Conservation (phyloP, 2,329 filamentous ascomycete species). For the Magnaporthiopsis poae region DNA sequence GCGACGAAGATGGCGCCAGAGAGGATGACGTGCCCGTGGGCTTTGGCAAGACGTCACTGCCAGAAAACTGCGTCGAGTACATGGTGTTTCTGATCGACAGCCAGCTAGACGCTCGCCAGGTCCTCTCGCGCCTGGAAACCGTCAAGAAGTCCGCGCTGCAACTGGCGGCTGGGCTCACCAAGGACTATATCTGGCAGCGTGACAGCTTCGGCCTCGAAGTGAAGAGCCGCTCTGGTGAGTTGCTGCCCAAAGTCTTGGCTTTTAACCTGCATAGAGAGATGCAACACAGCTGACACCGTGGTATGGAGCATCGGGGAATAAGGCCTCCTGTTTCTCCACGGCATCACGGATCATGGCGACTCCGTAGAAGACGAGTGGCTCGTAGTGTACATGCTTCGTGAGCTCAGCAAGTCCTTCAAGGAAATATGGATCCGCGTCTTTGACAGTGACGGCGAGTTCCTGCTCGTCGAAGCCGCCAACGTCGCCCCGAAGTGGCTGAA, state of each 20-base stretch:
- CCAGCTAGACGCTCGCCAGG: slow-evolving; percentile 42
- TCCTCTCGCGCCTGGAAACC: slow-evolving; percentile 57
- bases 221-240: slow-evolving; percentile 48
- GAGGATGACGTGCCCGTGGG: background rate
- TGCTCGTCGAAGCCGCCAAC: slow-evolving; percentile 86
- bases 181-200: slow-evolving; percentile 90
- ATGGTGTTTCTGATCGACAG: slow-evolving; percentile 62
- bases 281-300: background rate
- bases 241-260: background rate
- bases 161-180: slow-evolving; percentile 55
- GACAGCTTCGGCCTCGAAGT: slow-evolving; percentile 65
- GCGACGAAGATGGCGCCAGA: background rate
- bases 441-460: slow-evolving; percentile 88
- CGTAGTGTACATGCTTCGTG: slow-evolving; percentile 77
- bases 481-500: slow-evolving; percentile 82
- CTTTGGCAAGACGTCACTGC: slow-evolving; percentile 30
- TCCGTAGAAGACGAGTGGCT: slow-evolving; percentile 97
- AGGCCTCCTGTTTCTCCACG: slow-evolving; percentile 57
- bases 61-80: slow-evolving; percentile 82
- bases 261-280: background rate
- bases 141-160: slow-evolving; percentile 60
- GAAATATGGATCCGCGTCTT: slow-evolving; percentile 72
- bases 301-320: background rate
- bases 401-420: slow-evolving; percentile 63
- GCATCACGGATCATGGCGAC: slow-evolving; percentile 79